Percentiles rank a stretch among this genome's conserved stretches.
phyloP scores from a whole-genome alignment of 1,284 basidiomycete genomes.

The Lignosus rhinocerotis region DNA sequence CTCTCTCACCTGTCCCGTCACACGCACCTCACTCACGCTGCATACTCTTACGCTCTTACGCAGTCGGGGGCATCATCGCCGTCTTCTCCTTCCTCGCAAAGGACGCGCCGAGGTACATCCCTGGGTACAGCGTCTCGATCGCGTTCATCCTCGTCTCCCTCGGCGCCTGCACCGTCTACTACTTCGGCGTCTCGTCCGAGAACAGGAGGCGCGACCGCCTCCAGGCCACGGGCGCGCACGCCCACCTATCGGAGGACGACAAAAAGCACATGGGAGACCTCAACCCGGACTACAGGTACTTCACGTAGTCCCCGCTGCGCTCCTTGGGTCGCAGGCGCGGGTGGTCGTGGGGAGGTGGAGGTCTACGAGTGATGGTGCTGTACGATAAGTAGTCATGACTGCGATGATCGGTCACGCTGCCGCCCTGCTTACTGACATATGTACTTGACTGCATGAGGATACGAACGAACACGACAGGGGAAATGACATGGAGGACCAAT shows the following conservation, averaged over 20 bases:
- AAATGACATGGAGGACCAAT: no score
- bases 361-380: no score
- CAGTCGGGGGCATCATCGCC: conserved; percentile 35
- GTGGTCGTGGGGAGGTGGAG: no score
- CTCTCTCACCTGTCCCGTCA: not conserved
- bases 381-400: no score
- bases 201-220: conserved; percentile 28
- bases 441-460: no score
- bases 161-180: conserved; percentile 29
- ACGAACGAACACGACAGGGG: no score
- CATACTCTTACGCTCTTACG: conserved; percentile 4
- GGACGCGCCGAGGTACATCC: conserved; percentile 32
- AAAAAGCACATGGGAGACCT: conserved; percentile 31
- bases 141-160: conserved; percentile 31
- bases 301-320: conserved; percentile 6
- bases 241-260: conserved; percentile 28
- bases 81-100: conserved; percentile 34
- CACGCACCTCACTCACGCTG: not conserved
- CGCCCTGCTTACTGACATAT: no score
- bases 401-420: no score
- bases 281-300: conserved; percentile 24
- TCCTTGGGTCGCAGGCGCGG: no score
- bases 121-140: conserved; percentile 34
- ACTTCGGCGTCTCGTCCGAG: conserved; percentile 26
- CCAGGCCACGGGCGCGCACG: conserved; percentile 17